Conservation (phyloP, 2,329 filamentous ascomycete genomes). For the Sporothrix mexicana region DNA sequence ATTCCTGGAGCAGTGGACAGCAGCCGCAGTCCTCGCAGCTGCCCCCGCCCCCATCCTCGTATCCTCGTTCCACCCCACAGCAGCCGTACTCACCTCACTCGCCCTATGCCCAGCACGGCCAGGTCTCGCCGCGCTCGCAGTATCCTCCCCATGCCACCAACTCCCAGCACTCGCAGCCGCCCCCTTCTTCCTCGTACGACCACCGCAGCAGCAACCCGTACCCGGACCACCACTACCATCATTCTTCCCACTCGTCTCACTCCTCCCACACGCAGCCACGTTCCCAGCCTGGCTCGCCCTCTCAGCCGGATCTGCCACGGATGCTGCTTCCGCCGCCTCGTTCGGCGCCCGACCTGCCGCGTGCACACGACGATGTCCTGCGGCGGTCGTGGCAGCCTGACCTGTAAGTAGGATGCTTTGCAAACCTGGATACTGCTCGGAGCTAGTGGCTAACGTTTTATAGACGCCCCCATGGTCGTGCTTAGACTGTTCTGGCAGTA, state of each 20-base stretch:
- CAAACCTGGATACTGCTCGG: no score
- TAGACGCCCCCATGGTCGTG: constrained; percentile 54
- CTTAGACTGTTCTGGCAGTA: background rate
- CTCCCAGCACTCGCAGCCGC: constrained; percentile 5
- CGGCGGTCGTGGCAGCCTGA: constrained; percentile 58
- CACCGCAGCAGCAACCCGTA: constrained; percentile 12
- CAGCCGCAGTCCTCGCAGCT: constrained; percentile 11
- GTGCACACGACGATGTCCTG: constrained; percentile 57
- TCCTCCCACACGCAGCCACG: constrained; percentile 24
- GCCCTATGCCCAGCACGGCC: constrained; percentile 28
- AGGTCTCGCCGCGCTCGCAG: constrained; percentile 31
- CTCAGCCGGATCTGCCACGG: constrained; percentile 32
- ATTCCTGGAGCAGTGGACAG: constrained; percentile 11
- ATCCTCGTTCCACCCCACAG: background rate
- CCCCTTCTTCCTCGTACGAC: background rate
- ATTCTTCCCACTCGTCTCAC: constrained; percentile 6
- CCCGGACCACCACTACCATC: constrained; percentile 14
- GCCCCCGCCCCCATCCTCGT: constrained; percentile 5
- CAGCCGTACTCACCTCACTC: constrained; percentile 18
- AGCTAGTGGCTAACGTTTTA: constrained; percentile 42
- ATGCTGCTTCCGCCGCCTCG: constrained; percentile 36
- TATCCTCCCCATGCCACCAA: constrained; percentile 33
- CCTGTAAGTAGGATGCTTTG: constrained; percentile 47
- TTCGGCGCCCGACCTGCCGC: constrained; percentile 48
- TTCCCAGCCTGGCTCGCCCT: constrained; percentile 24